These are phyloP conservation scores for Dovyalis caffra DNA, from an alignment of 345 rosid species.

Conservation along the genomic window DNA sequence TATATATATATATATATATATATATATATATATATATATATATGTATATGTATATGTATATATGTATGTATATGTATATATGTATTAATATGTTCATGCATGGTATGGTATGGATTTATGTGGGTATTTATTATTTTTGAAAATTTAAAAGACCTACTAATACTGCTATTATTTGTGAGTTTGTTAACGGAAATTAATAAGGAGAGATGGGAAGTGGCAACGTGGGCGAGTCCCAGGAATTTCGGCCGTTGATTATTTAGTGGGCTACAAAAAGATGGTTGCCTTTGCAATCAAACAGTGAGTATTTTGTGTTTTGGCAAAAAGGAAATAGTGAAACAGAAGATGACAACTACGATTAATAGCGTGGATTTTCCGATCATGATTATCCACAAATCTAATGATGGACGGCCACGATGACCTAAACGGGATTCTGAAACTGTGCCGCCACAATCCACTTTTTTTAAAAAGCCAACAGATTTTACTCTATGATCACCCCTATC, in stretches of 20 bases:
- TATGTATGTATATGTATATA: no score
- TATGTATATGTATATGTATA: no score
- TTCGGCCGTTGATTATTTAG: constrained; percentile 29
- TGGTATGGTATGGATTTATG: not conserved
- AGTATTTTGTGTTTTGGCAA: not conserved
- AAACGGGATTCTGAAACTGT: not conserved
- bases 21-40: no score
- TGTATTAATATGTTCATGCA: not conserved
- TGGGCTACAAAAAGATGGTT: constrained; percentile 24
- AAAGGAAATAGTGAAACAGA: not conserved
- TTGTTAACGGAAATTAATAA: not conserved
- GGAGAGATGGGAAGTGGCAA: not conserved
- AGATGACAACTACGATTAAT: constrained; percentile 3
- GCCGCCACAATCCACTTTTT: not conserved
- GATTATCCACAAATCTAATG: not conserved
- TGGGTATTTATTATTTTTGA: not conserved
- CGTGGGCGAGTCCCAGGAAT: constrained; percentile 31
- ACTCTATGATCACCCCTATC: constrained; percentile 15
- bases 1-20: no score
- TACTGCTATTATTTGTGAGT: no score
- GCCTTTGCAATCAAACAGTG: not conserved
- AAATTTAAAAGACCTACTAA: no score
- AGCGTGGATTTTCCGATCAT: constrained; percentile 19
- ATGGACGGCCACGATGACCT: constrained; percentile 23
- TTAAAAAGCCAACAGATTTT: not conserved